A percentile compares a stretch with the other conserved stretches of the same genome.
Conservation (phyloP, 2,329 filamentous ascomycete genomes). For the Penicillium corylophilum region DNA sequence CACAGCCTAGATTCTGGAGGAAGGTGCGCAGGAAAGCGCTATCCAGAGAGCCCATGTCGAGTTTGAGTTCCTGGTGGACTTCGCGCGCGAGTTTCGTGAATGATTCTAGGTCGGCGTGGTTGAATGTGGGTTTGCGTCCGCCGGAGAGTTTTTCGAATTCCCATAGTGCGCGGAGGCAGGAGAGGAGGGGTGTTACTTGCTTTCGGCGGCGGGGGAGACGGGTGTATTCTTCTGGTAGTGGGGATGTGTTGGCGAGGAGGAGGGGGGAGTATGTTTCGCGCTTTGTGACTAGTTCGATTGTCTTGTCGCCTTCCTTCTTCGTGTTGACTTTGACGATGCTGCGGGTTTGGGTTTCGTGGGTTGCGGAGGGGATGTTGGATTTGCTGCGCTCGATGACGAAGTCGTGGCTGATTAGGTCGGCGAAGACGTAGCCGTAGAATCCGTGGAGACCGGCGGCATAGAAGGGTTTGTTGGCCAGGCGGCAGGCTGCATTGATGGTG, state of each 20-base stretch:
- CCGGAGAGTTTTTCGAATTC: conserved; percentile 67
- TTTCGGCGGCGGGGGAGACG: conserved; percentile 66
- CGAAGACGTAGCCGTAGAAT: conserved; percentile 92
- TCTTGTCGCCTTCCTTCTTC: conserved; percentile 68
- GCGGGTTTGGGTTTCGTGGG: conserved; percentile 74
- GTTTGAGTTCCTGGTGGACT: conserved; percentile 71
- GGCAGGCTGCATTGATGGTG: conserved; percentile 81
- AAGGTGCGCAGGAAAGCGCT: conserved; percentile 78
- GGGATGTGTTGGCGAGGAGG: conserved; percentile 77
- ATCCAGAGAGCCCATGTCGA: conserved; percentile 66
- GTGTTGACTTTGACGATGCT: conserved; percentile 70
- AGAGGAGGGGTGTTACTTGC: conserved; percentile 78
- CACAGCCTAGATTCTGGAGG: conserved; percentile 78
- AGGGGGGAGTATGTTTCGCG: conserved; percentile 87
- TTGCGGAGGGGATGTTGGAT: conserved; percentile 64
- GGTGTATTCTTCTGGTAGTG: conserved; percentile 68
- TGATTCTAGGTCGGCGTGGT: conserved; percentile 64
- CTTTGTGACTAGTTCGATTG: conserved; percentile 84
- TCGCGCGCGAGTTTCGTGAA: conserved; percentile 78
- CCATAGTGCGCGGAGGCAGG: conserved; percentile 87
- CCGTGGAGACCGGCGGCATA: conserved; percentile 87
- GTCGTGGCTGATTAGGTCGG: conserved; percentile 85
- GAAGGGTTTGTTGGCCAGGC: conserved; percentile 74
- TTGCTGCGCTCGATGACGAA: conserved; percentile 84
- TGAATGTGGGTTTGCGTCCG: conserved; percentile 56